Conservation (phyloP, 192 early-diverging fungal genomes). For the Oehlia diaphana region DNA sequence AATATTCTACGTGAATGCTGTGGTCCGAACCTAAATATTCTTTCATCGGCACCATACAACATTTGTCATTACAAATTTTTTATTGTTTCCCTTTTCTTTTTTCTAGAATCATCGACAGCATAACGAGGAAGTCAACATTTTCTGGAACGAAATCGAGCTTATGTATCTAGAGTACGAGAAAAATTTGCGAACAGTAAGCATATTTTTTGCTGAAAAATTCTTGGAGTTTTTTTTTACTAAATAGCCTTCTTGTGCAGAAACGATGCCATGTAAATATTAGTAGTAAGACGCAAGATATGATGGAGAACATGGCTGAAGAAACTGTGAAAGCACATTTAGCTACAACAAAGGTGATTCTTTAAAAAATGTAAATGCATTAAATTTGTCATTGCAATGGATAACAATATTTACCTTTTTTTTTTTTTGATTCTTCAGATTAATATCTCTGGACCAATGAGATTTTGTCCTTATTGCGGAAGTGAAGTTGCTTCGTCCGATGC, state of each 20-base stretch:
- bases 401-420: background rate
- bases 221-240: constrained; percentile 21
- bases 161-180: background rate
- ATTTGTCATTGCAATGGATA: background rate
- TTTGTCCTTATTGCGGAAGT: background rate
- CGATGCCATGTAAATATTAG: constrained; percentile 8
- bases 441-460: background rate
- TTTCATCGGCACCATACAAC: too few relatives aligned
- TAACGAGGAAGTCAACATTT: background rate
- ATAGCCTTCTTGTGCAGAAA: constrained; percentile 12
- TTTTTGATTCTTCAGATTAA: constrained; percentile 9
- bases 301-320: background rate
- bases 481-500: background rate
- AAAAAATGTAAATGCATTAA: background rate
- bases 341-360: background rate
- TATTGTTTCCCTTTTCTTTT: background rate
- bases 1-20: constrained; percentile 30
- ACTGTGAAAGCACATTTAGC: background rate
- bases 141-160: background rate
- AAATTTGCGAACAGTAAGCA: constrained; percentile 7
- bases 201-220: constrained; percentile 10
- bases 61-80: too few relatives aligned
- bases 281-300: constrained; percentile 14
- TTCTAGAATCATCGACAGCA: background rate
- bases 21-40: background rate